Evolutionary conservation across 805 yeast genomes (phyloP), one percentile per base, ranked within the genome.

Genomic region (Pichia eremophila): DNA sequence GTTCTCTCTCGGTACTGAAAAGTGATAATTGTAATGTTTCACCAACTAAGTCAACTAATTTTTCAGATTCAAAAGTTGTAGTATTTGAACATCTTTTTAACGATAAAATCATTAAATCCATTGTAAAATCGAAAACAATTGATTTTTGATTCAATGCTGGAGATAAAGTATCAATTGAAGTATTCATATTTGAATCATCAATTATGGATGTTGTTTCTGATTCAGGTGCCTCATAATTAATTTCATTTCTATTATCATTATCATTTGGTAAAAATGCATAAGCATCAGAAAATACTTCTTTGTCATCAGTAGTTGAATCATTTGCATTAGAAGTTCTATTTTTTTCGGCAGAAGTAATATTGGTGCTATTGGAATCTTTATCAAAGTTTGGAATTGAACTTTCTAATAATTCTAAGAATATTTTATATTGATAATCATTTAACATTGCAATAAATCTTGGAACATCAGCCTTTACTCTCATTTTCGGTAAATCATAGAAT

Each of bases 371-470:
- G n/a, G 17, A 5, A 15, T 29, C 14, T 11, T 43, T 46, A 25
- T 44, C 45, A 46, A 70, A 60, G 39, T 59, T 54, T 2, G 96
- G 97, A 11, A 88, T 71, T 19, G 83, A 77, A 10, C 71, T 75
- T 44, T 83, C 84, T 34, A 91, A 68, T 40, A 91, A 67, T 48
- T 81, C 79, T 91, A 93, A 82, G 57, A 93, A 69, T 1, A 88
- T 79, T 62, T 88, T 85, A 66, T 95, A 95, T 61, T 95, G 96
- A 57, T 81, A 84, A 61, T 93, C 98, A 55, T 86, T 86, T 58
- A 93, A 62, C 31, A 85, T 75, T 5, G 93, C 79, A 31, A 73
- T 72, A 51, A 95, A 73, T 32, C 68, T 68, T 0, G 96, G 95
- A 14, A 93, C 74, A 49, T 79, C 79, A 14, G 93, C 96, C 31